These are phyloP conservation scores for Daldinia vernicosa DNA, from an alignment of 495 filamentous ascomycete genomes.

Conservation along the genomic window DNA sequence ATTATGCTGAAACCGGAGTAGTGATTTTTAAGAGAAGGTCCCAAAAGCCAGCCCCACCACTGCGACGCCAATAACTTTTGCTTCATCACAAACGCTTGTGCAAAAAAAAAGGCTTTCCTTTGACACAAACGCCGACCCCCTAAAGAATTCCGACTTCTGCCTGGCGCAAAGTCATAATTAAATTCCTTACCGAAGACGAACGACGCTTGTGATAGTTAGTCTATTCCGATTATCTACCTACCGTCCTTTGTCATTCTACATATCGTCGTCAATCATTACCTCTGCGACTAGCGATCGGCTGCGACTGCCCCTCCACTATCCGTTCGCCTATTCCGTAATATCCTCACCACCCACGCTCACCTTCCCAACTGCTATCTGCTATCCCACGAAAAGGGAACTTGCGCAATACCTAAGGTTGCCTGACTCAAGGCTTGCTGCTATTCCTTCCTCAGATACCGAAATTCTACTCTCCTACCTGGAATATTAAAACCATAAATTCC, in stretches of 20 bases:
- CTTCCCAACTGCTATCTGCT: constrained; percentile 3
- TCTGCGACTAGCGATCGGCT: constrained; percentile 19
- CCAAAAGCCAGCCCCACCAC: constrained; percentile 9
- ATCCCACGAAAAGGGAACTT: constrained; percentile 9
- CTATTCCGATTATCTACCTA: neutral
- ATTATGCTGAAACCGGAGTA: constrained; percentile 2
- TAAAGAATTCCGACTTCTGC: constrained; percentile 25
- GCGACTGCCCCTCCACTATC: constrained; percentile 23
- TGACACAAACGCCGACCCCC: neutral
- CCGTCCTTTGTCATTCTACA: neutral
- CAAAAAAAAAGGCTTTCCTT: constrained; percentile 7
- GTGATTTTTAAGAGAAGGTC: neutral
- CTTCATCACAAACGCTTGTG: constrained; percentile 3
- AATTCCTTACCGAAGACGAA: neutral
- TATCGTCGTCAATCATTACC: neutral
- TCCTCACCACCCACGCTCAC: neutral
- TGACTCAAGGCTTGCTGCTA: neutral
- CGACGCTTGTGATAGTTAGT: neutral
- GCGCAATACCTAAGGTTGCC: constrained; percentile 3
- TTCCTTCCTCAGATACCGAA: neutral
- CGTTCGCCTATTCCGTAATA: neutral
- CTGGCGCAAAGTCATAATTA: constrained; percentile 38
- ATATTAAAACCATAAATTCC: neutral
- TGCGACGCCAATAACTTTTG: constrained; percentile 6
- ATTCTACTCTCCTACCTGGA: neutral